These are phyloP conservation scores for Malus domestica DNA, from an alignment of 306 rosid genomes.

Conservation along the genomic window ASM211411v1 NC_041794.1:24888501-24889000, in stretches of 20 bases:
- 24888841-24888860: constrained; percentile 71
- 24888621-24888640: not conserved
- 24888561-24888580: not conserved
- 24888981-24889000: not conserved
- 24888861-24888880: constrained; percentile 85
- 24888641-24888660: not conserved
- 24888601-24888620: not conserved
- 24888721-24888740: not conserved
- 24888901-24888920: constrained; percentile 97
- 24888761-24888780: not conserved
- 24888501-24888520: not conserved
- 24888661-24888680: not conserved
- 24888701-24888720: not conserved
- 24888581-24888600: not conserved
- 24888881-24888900: constrained; percentile 93
- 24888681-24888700: not conserved
- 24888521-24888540: not conserved
- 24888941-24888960: not conserved
- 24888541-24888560: not conserved
- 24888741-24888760: not conserved
- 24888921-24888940: not conserved
- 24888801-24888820: not conserved
- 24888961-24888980: not conserved
- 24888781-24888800: not conserved
- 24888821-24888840: constrained; percentile 4